A percentile compares a stretch with the other conserved stretches of the same genome.
phyloP scores from a whole-genome alignment of 257 asterid genomes.

The Nicotiana paniculata region DNA sequence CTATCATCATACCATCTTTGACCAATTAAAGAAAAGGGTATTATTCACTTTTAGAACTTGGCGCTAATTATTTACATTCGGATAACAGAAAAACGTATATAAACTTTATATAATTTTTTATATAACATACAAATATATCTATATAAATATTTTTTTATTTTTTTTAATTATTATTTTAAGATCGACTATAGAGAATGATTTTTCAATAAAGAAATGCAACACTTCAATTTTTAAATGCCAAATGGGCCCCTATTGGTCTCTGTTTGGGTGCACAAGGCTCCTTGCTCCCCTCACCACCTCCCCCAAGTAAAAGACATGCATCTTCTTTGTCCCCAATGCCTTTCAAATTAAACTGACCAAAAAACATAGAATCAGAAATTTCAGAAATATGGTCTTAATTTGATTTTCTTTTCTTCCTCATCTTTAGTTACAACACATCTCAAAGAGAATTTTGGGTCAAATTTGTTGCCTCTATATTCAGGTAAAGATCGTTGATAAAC shows the following conservation, averaged over 20 bases:
- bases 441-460: not conserved
- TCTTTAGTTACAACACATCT: not conserved
- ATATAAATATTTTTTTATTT: too few relatives aligned
- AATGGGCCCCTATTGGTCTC: not conserved
- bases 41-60: too few relatives aligned
- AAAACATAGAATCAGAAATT: not conserved
- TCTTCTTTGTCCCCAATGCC: not conserved
- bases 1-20: not conserved
- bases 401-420: not conserved
- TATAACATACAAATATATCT: too few relatives aligned
- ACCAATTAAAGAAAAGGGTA: not conserved
- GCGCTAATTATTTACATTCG: too few relatives aligned
- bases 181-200: rapidly evolving
- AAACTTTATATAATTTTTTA: too few relatives aligned
- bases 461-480: not conserved
- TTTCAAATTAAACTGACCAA: not conserved
- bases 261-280: not conserved
- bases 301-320: not conserved
- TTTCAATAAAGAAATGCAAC: not conserved
- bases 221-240: not conserved
- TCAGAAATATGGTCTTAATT: not conserved
- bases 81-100: too few relatives aligned
- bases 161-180: too few relatives aligned
- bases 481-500: too few relatives aligned
- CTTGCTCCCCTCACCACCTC: not conserved